Evolutionary conservation across 345 rosid genomes (phyloP).

Genomic region (Ricinus communis): DNA sequence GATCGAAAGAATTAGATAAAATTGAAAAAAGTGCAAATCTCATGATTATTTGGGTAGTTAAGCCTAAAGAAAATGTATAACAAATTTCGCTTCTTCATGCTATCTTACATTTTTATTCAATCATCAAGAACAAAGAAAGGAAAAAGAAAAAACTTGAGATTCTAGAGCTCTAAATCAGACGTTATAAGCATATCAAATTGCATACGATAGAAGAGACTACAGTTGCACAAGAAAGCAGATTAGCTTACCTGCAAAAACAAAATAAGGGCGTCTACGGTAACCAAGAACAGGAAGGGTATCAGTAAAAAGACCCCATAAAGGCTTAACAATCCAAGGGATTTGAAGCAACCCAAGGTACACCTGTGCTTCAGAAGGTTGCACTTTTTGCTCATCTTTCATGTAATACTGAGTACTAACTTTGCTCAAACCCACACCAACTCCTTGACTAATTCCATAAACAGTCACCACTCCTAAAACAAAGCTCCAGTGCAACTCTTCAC

Average conservation of each 20-base stretch:
- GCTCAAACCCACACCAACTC: slow-evolving; percentile 51
- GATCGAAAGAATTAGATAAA: too few species aligned
- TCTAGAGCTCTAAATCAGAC: background rate
- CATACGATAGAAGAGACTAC: background rate
- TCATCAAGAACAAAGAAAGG: background rate
- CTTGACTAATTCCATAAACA: slow-evolving; percentile 67
- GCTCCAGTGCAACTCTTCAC: slow-evolving; percentile 62
- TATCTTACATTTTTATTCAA: background rate
- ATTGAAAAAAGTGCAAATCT: too few species aligned
- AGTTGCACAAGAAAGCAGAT: background rate
- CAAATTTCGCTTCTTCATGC: background rate
- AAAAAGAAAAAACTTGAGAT: background rate
- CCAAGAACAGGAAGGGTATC: slow-evolving; percentile 60
- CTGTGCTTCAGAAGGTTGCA: slow-evolving; percentile 72
- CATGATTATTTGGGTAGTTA: too few species aligned
- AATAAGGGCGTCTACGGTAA: slow-evolving; percentile 62
- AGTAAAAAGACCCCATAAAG: slow-evolving; percentile 71
- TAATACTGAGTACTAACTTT: slow-evolving; percentile 63
- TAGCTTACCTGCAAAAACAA: slow-evolving; percentile 53
- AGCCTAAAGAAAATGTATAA: too few species aligned
- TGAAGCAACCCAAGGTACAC: slow-evolving; percentile 47
- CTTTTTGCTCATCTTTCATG: slow-evolving; percentile 67
- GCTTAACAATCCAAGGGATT: slow-evolving; percentile 70
- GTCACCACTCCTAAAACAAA: slow-evolving; percentile 61
- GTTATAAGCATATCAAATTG: too few species aligned